Conservation (phyloP, 495 filamentous ascomycete species). For the Xylaria acuta region DNA sequence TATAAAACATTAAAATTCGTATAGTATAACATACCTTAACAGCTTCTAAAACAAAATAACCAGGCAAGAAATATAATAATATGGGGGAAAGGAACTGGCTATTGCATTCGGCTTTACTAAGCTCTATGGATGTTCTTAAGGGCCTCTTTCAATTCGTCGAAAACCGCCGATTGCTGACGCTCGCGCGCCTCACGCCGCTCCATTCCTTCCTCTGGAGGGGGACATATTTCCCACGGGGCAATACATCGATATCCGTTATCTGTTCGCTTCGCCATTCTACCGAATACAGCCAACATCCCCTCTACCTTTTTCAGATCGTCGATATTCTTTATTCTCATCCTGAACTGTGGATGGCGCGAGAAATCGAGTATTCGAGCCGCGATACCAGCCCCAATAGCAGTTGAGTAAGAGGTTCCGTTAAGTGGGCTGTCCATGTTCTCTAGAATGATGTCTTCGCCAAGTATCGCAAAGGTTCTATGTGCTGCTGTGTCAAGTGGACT, state of each 20-base stretch:
- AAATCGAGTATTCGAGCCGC: neutral
- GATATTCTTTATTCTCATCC: neutral
- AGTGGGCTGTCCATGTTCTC: neutral
- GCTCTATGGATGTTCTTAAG: neutral
- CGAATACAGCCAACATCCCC: neutral
- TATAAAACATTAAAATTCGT: too few species aligned
- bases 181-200: neutral
- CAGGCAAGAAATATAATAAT: too few species aligned
- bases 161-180: neutral
- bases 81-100: too few species aligned
- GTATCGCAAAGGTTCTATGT: neutral
- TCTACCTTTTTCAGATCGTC: neutral
- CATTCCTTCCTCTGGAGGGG: neutral
- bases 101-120: neutral
- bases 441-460: neutral
- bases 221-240: neutral
- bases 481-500: neutral
- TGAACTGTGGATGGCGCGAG: neutral
- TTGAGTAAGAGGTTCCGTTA: neutral
- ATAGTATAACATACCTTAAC: too few species aligned
- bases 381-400: neutral
- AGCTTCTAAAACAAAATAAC: too few species aligned
- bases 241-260: conserved; percentile 3
- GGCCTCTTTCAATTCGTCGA: neutral
- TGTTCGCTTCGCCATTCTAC: neutral